These are phyloP conservation scores for Galerina marginata DNA, from an alignment of 768 basidiomycete species.

Conservation along the genomic window DNA sequence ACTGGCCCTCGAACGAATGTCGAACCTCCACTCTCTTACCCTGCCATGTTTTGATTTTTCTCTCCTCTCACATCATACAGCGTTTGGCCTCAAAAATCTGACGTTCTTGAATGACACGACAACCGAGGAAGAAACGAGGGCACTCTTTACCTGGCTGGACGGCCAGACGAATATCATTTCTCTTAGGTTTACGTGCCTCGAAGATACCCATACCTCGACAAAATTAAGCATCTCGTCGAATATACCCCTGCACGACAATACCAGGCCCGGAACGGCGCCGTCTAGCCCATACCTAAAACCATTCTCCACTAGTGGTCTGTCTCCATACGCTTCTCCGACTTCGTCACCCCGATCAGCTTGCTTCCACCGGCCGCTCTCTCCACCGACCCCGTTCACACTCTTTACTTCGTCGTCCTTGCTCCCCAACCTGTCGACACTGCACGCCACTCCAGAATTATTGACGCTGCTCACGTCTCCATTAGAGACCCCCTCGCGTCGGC, in stretches of 20 bases:
- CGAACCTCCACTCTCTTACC: slow-evolving; percentile 43
- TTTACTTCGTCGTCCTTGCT: slow-evolving; percentile 42
- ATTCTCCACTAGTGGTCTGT: slow-evolving; percentile 9
- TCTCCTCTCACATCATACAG: slow-evolving; percentile 47
- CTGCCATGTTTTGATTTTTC: slow-evolving; percentile 49
- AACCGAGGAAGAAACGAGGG: slow-evolving; percentile 35
- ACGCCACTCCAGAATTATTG: slow-evolving; percentile 41
- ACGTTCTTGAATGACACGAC: slow-evolving; percentile 42
- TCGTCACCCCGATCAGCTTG: slow-evolving; percentile 24
- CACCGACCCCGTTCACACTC: slow-evolving; percentile 20
- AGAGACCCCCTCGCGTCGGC: slow-evolving; percentile 24
- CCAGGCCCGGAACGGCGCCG: slow-evolving; percentile 10
- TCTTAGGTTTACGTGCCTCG: slow-evolving; percentile 45
- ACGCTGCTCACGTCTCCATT: slow-evolving; percentile 30
- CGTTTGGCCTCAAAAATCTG: slow-evolving; percentile 45
- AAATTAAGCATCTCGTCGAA: slow-evolving; percentile 9
- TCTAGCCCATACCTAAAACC: slow-evolving; percentile 17
- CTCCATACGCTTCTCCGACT: slow-evolving; percentile 18
- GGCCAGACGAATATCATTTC: slow-evolving; percentile 46
- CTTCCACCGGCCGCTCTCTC: slow-evolving; percentile 14
- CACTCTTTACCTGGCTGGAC: slow-evolving; percentile 47
- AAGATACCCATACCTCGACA: slow-evolving; percentile 24
- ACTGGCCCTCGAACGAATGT: slow-evolving; percentile 51
- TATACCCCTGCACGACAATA: slow-evolving; percentile 7
- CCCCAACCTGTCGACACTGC: slow-evolving; percentile 43